Base-by-base conservation (phyloP, 2,329 filamentous ascomycete genomes). In the Thelonectria blattea region DNA sequence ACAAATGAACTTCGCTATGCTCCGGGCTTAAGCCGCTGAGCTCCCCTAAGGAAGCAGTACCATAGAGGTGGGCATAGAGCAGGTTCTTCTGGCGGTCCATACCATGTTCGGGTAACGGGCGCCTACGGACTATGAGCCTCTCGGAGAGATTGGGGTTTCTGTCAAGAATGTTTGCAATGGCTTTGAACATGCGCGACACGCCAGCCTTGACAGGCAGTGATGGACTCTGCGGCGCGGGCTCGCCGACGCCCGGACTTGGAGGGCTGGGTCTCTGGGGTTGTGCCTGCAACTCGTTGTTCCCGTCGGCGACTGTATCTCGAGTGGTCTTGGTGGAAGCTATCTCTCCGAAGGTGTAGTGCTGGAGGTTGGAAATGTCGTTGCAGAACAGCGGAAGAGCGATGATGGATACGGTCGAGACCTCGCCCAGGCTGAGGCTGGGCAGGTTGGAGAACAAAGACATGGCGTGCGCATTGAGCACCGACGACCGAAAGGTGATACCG, bases 341-440 rank as follows among this genome's bases (percentile, higher is more conserved):
- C 15, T 53, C 41, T 12, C 51, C 41, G n/a, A 45, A 53, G 5
- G 27, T 46, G 42, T 53, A 53, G 9, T 53, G 41, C 14, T 53
- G 27, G 5, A 27, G 41, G 42, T 46, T 53, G 41, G 51, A 53
- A 8, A 53, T 53, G n/a, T 46, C 51, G 9, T 37, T 39, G 18
- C 51, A 46, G 27, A 22, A 53, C 9, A 53, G 41, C 8, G 51
- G 51, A 4, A 53, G 51, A 22, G 51, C 42, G 37, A 53, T 46
- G 41, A 46, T 17, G 14, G 51, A 53, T 37, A 53, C 45, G 14
- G 27, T 37, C 27, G 51, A 53, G 8, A 53, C 51, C 12, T 45
- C 27, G 17, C 51, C 51, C 5, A 53, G 27, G 20, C 51, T 53
- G 27, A 53, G 51, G n/a, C 18, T 34, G 11, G 51, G 46, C 14